phyloP scores from a whole-genome alignment of 1,284 basidiomycete genomes.

The Rhizoctonia solani region DNA sequence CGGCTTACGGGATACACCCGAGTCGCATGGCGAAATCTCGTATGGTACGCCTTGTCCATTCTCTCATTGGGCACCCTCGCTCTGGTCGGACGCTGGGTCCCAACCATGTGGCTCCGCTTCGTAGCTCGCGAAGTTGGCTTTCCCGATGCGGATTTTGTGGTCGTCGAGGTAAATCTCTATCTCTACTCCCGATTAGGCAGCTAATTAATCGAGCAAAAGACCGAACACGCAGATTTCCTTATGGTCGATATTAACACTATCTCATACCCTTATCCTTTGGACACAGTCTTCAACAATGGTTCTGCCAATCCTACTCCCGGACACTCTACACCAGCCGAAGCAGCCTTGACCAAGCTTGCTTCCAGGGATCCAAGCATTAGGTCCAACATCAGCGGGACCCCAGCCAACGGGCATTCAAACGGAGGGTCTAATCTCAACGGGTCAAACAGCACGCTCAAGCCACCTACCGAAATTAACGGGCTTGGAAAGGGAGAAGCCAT shows the following conservation, averaged over 20 bases:
- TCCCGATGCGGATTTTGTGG: constrained; percentile 72
- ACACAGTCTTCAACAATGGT: constrained; percentile 69
- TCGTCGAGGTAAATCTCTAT: constrained; percentile 77
- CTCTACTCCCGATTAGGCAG: constrained; percentile 6
- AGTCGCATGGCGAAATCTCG: constrained; percentile 61
- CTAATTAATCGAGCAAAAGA: constrained; percentile 52
- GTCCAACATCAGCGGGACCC: constrained; percentile 16
- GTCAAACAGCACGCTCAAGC: background rate
- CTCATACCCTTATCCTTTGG: constrained; percentile 74
- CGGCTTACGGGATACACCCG: constrained; percentile 90
- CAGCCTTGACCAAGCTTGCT: constrained; percentile 3
- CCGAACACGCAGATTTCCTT: constrained; percentile 79
- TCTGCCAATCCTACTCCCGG: constrained; percentile 5
- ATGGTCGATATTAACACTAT: constrained; percentile 72
- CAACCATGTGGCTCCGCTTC: constrained; percentile 85
- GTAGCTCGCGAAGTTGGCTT: constrained; percentile 87
- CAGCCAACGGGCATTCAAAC: too few species aligned
- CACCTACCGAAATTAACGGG: too few species aligned
- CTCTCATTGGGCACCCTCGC: constrained; percentile 76
- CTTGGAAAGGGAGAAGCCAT: constrained; percentile 41
- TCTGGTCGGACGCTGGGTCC: constrained; percentile 92
- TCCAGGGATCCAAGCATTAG: background rate
- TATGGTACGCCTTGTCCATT: constrained; percentile 77
- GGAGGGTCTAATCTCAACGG: background rate
- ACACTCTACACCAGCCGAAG: background rate